A percentile compares a stretch with the other conserved stretches of the same genome.
Conservation (phyloP, 2,329 filamentous ascomycete genomes). For the Microcera coccophila region DNA sequence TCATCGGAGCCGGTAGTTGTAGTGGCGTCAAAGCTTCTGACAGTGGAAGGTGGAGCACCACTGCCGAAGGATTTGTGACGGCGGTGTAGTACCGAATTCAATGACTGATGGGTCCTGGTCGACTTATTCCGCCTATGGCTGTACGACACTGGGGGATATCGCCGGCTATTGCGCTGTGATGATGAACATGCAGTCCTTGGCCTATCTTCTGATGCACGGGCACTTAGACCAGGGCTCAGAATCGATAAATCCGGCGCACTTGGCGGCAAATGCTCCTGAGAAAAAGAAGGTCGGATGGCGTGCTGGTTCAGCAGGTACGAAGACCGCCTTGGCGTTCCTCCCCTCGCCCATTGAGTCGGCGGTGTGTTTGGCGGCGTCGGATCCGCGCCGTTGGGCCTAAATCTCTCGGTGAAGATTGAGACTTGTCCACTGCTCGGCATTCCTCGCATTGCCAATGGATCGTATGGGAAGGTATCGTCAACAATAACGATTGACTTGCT, state of each 20-base stretch:
- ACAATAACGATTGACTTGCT: constrained; percentile 90
- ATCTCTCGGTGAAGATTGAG: constrained; percentile 52
- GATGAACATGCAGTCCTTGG: constrained; percentile 30
- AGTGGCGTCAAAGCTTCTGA: constrained; percentile 57
- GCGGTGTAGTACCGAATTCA: constrained; percentile 49
- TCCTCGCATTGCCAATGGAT: constrained; percentile 49
- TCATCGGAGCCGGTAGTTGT: constrained; percentile 48
- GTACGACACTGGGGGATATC: constrained; percentile 29
- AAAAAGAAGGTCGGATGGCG: constrained; percentile 33
- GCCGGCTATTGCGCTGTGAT: constrained; percentile 22
- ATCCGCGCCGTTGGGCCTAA: constrained; percentile 46
- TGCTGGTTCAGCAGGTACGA: constrained; percentile 53
- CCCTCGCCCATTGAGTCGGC: constrained; percentile 38
- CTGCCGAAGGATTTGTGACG: constrained; percentile 61
- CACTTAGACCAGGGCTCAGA: constrained; percentile 27
- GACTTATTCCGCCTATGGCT: constrained; percentile 46
- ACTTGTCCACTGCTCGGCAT: constrained; percentile 41
- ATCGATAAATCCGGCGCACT: constrained; percentile 47
- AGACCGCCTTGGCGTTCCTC: constrained; percentile 49
- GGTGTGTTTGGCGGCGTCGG: constrained; percentile 61
- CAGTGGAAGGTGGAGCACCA: constrained; percentile 46
- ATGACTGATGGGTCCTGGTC: constrained; percentile 46
- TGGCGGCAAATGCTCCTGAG: constrained; percentile 42
- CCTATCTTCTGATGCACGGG: constrained; percentile 32
- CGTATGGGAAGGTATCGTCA: constrained; percentile 57